A percentile compares a stretch with the other conserved stretches of the same genome.
These are phyloP conservation scores for Anthracocystis walkeri DNA, from an alignment of 1,284 basidiomycete genomes.

Conservation along the genomic window DNA sequence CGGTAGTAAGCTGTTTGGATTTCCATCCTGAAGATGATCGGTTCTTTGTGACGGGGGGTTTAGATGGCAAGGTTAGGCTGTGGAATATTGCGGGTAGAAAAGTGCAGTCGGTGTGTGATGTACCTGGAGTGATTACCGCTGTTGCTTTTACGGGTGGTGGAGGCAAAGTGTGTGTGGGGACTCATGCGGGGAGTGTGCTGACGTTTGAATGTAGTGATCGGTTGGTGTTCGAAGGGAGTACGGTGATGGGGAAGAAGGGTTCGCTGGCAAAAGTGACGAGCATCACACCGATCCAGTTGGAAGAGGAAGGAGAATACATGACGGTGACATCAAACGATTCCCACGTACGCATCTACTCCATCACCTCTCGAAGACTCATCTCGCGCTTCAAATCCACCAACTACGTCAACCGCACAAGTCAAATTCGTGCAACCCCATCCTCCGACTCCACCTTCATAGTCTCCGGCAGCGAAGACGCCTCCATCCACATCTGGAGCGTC, in stretches of 20 bases:
- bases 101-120: conserved; percentile 55
- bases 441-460: conserved; percentile 67
- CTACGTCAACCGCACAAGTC: conserved; percentile 61
- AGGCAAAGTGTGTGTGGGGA: conserved; percentile 66
- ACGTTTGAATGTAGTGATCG: conserved; percentile 65
- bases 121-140: conserved; percentile 70
- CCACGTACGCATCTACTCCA: conserved; percentile 68
- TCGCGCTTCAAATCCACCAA: conserved; percentile 55
- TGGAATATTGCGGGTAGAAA: conserved; percentile 66
- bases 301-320: conserved; percentile 55
- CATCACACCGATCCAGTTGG: conserved; percentile 58
- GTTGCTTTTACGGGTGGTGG: conserved; percentile 69
- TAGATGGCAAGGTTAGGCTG: conserved; percentile 70
- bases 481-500: conserved; percentile 64
- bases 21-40: conserved; percentile 70
- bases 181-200: conserved; percentile 64
- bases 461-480: conserved; percentile 67
- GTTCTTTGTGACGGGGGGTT: conserved; percentile 69
- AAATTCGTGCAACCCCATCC: conserved; percentile 66
- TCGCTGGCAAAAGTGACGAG: conserved; percentile 70
- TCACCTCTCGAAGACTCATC: conserved; percentile 53
- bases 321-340: conserved; percentile 71
- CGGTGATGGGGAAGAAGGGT: conserved; percentile 67
- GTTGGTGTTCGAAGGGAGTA: conserved; percentile 58
- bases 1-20: conserved; percentile 69